These are phyloP conservation scores for Epichloe baconii DNA, from an alignment of 2,329 filamentous ascomycete species.

Conservation along the genomic window DNA sequence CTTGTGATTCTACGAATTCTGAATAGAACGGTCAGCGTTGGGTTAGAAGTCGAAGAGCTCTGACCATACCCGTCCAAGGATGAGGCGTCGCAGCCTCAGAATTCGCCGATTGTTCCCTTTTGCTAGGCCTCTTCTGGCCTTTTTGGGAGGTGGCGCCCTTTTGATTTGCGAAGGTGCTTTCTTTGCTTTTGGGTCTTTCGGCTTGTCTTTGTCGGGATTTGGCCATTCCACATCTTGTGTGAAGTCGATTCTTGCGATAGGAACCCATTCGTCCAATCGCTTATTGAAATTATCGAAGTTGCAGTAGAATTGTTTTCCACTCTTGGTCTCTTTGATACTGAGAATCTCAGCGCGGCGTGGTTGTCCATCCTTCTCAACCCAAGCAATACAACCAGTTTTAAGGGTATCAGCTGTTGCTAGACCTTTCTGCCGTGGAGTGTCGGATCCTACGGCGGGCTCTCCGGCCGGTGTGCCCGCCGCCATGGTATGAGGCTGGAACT, in stretches of 20 bases:
- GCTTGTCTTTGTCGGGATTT: constrained; percentile 69
- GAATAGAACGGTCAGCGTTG: neutral
- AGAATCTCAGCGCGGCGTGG: constrained; percentile 88
- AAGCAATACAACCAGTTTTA: constrained; percentile 45
- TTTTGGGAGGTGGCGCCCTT: constrained; percentile 44
- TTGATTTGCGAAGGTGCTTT: constrained; percentile 48
- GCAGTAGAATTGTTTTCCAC: constrained; percentile 81
- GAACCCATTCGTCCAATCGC: constrained; percentile 72
- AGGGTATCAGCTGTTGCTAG: constrained; percentile 77
- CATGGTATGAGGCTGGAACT: constrained; percentile 31
- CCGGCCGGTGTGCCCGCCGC: constrained; percentile 33
- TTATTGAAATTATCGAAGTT: constrained; percentile 99
- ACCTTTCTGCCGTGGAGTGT: constrained; percentile 54
- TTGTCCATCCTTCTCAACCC: constrained; percentile 61
- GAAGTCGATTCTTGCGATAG: constrained; percentile 71
- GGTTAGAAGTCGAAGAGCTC: neutral
- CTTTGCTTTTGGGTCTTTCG: constrained; percentile 66
- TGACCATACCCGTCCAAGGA: constrained; percentile 31
- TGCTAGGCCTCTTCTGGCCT: constrained; percentile 39
- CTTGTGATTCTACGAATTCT: constrained; percentile 37
- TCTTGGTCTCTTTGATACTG: constrained; percentile 84
- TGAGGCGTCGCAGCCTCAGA: constrained; percentile 42
- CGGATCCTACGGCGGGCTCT: constrained; percentile 42
- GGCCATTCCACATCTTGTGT: constrained; percentile 93
- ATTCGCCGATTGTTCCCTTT: constrained; percentile 42